phyloP scores from a whole-genome alignment of 2,329 filamentous ascomycete genomes.

The Aspergillus calidoustus region DNA sequence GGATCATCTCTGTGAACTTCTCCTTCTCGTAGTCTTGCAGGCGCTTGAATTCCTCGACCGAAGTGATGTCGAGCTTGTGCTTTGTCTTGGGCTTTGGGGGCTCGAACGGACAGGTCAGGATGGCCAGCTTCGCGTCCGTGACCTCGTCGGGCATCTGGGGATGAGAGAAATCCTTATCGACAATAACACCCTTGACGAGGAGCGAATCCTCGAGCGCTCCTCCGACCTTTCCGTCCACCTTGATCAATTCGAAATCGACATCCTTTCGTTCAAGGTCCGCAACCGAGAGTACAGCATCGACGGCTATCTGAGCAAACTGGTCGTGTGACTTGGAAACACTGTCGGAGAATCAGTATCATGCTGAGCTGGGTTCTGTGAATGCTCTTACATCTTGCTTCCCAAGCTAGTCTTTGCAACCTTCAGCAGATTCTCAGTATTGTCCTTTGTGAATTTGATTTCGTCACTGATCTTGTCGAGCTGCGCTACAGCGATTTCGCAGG shows the following conservation, averaged over 20 bases:
- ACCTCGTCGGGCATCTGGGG: constrained; percentile 98
- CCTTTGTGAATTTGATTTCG: constrained; percentile 79
- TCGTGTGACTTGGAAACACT: constrained; percentile 95
- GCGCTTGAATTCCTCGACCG: constrained; percentile 97
- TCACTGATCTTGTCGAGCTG: constrained; percentile 95
- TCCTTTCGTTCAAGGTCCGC: constrained; percentile 95
- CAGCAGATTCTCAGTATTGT: constrained; percentile 81
- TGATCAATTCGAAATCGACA: constrained; percentile 98
- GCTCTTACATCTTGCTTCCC: constrained; percentile 82
- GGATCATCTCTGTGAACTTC: constrained; percentile 98
- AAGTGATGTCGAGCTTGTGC: constrained; percentile 97
- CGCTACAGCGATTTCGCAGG: constrained; percentile 92
- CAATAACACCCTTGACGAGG: constrained; percentile 95
- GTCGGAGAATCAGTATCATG: constrained; percentile 24
- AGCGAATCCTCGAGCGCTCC: constrained; percentile 91
- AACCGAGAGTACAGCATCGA: constrained; percentile 95
- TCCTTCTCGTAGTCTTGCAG: constrained; percentile 92
- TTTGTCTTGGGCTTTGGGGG: constrained; percentile 99
- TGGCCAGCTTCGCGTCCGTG: constrained; percentile 92
- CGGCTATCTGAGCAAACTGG: constrained; percentile 95
- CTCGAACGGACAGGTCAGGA: constrained; percentile 96
- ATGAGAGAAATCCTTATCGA: constrained; percentile 99
- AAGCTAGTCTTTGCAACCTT: constrained; percentile 95
- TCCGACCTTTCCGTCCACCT: constrained; percentile 98
- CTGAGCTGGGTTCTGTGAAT: neutral